Conservation (phyloP, 2,329 filamentous ascomycete genomes). For the Venturia asperata region DNA sequence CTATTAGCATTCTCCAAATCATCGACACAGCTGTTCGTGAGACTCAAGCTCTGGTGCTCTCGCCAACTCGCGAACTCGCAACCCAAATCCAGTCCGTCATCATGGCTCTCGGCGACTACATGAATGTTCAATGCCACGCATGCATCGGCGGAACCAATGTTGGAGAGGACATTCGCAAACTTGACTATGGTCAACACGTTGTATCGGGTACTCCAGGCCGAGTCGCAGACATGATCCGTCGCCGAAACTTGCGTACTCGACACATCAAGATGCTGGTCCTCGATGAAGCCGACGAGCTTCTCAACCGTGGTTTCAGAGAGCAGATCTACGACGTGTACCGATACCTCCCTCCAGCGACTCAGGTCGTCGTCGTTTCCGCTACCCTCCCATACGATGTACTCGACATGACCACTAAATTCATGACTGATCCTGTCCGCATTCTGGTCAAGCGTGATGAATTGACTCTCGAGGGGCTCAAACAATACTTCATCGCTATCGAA, state of each 20-base stretch:
- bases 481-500: conserved; percentile 98
- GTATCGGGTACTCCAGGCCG: conserved; percentile 96
- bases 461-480: conserved; percentile 94
- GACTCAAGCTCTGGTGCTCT: conserved; percentile 89
- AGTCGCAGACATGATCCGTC: conserved; percentile 78
- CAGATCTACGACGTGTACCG: conserved; percentile 99
- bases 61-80: conserved; percentile 90
- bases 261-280: conserved; percentile 75
- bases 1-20: conserved; percentile 91
- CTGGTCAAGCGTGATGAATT: conserved; percentile 98
- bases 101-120: conserved; percentile 99
- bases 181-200: conserved; percentile 96
- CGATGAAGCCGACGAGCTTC: conserved; percentile 68
- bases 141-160: conserved; percentile 98
- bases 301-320: conserved; percentile 93
- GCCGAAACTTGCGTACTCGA: conserved; percentile 63
- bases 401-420: conserved; percentile 99
- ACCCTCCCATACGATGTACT: conserved; percentile 96
- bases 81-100: conserved; percentile 98
- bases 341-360: conserved; percentile 90
- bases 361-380: conserved; percentile 96
- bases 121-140: conserved; percentile 98
- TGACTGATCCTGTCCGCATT: conserved; percentile 95
- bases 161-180: conserved; percentile 93
- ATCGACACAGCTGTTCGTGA: conserved; percentile 90